A percentile compares a stretch with the other conserved stretches of the same genome.
phyloP scores from a whole-genome alignment of 1,139 yeast species.

The Hemisphaericaspora xylofermentans region DNA sequence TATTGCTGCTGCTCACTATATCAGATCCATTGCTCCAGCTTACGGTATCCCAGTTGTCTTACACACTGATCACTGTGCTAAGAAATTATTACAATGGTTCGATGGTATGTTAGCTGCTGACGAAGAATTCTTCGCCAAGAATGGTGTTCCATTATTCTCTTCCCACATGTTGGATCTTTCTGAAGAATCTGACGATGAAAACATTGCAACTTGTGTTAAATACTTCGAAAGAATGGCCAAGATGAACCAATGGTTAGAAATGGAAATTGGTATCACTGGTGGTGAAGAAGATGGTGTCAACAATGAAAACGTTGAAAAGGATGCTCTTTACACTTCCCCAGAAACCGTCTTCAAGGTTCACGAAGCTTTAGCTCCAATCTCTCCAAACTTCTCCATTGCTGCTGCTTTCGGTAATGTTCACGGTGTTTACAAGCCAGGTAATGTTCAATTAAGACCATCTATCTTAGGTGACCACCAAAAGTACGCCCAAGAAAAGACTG shows the following conservation, averaged over 20 bases:
- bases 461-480: slow-evolving; percentile 95
- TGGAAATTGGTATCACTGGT: slow-evolving; percentile 99
- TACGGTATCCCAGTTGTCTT: slow-evolving; percentile 96
- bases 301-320: slow-evolving; percentile 90
- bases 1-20: slow-evolving; percentile 97
- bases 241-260: slow-evolving; percentile 97
- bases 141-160: slow-evolving; percentile 95
- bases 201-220: slow-evolving; percentile 91
- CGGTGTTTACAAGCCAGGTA: slow-evolving; percentile 99
- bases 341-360: slow-evolving; percentile 91
- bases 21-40: slow-evolving; percentile 93
- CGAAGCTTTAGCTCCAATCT: slow-evolving; percentile 85
- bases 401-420: slow-evolving; percentile 99
- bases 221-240: slow-evolving; percentile 94
- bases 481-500: slow-evolving; percentile 67
- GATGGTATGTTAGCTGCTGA: slow-evolving; percentile 98
- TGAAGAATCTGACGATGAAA: slow-evolving; percentile 94
- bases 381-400: slow-evolving; percentile 98
- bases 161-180: slow-evolving; percentile 99
- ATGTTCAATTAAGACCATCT: slow-evolving; percentile 89
- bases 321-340: slow-evolving; percentile 89
- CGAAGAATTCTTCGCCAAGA: slow-evolving; percentile 80
- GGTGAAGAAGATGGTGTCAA: slow-evolving; percentile 99
- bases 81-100: slow-evolving; percentile 96
- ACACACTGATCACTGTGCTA: slow-evolving; percentile 99